A percentile compares a stretch with the other conserved stretches of the same genome.
Evolutionary conservation across 257 asterid genomes (phyloP).

Genomic region (Voacanga thouarsii): DNA sequence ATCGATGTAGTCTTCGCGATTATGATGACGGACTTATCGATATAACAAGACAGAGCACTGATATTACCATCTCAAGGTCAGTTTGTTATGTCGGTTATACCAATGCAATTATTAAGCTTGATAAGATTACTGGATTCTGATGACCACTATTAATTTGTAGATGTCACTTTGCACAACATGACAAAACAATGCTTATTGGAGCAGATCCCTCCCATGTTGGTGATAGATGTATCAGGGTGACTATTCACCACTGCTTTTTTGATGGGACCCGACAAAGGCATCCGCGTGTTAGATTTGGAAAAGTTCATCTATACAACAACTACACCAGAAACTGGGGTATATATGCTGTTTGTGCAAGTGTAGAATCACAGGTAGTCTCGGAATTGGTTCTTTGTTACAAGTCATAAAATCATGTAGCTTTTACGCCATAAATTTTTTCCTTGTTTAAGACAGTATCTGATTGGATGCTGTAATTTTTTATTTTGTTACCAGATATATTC

Average conservation of each 20-base stretch:
- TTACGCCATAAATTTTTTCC: neutral
- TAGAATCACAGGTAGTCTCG: slow-evolving; percentile 77
- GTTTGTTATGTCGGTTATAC: slow-evolving; percentile 1
- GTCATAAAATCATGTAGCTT: neutral
- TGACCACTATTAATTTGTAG: slow-evolving; percentile 35
- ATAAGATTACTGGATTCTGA: slow-evolving; percentile 11
- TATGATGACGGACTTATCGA: slow-evolving; percentile 87
- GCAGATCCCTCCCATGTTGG: slow-evolving; percentile 76
- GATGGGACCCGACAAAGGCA: slow-evolving; percentile 88
- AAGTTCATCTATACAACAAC: slow-evolving; percentile 82
- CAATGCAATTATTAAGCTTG: neutral
- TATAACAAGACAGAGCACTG: slow-evolving; percentile 86
- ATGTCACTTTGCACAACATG: slow-evolving; percentile 72
- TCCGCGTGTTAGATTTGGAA: slow-evolving; percentile 91
- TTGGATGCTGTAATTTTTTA: neutral
- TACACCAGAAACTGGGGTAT: slow-evolving; percentile 88
- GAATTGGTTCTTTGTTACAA: slow-evolving; percentile 5
- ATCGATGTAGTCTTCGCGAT: slow-evolving; percentile 86
- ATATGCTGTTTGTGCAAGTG: slow-evolving; percentile 95
- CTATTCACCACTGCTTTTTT: slow-evolving; percentile 94
- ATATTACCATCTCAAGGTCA: slow-evolving; percentile 83
- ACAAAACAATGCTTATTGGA: slow-evolving; percentile 93
- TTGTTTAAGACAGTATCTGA: slow-evolving; percentile 13
- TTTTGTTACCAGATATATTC: slow-evolving; percentile 53
- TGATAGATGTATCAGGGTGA: slow-evolving; percentile 85